Percentiles rank a stretch among this genome's conserved stretches.
These are phyloP conservation scores for Globisporangium mamillatum DNA, from an alignment of 352 stramenopile genomes.

Conservation along the genomic window DNA sequence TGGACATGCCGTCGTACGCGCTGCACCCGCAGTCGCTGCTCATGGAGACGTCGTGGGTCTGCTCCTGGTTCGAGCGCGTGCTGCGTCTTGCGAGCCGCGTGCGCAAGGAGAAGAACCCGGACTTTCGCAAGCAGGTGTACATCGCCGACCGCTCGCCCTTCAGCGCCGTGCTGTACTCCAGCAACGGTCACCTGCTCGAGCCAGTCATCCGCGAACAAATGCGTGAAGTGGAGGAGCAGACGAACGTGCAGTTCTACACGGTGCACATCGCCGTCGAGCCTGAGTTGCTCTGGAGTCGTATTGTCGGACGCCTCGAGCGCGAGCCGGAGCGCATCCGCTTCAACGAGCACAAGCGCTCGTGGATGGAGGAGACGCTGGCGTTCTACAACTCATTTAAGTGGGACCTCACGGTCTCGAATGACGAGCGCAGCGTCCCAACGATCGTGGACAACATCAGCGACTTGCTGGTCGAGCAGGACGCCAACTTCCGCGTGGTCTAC, in stretches of 20 bases:
- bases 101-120: constrained; percentile 31
- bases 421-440: constrained; percentile 43
- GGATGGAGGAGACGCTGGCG: constrained; percentile 80
- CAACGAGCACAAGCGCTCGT: constrained; percentile 81
- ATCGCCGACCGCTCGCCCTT: constrained; percentile 86
- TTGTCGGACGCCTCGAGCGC: constrained; percentile 48
- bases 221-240: constrained; percentile 70
- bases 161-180: constrained; percentile 80
- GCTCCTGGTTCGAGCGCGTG: constrained; percentile 89
- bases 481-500: constrained; percentile 66
- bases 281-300: constrained; percentile 77
- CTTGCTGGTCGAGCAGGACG: constrained; percentile 44
- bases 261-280: constrained; percentile 77
- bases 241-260: constrained; percentile 81
- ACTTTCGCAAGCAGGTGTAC: constrained; percentile 52
- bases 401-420: constrained; percentile 75
- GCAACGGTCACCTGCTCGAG: constrained; percentile 67
- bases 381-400: constrained; percentile 82
- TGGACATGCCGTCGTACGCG: constrained; percentile 84
- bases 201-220: constrained; percentile 84
- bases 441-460: constrained; percentile 57
- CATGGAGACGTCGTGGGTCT: constrained; percentile 90
- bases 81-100: constrained; percentile 59
- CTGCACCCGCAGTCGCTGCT: constrained; percentile 88
- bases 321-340: constrained; percentile 77